phyloP scores from a whole-genome alignment of 139 green algal genomes.

The Micractinium sp. region DNA sequence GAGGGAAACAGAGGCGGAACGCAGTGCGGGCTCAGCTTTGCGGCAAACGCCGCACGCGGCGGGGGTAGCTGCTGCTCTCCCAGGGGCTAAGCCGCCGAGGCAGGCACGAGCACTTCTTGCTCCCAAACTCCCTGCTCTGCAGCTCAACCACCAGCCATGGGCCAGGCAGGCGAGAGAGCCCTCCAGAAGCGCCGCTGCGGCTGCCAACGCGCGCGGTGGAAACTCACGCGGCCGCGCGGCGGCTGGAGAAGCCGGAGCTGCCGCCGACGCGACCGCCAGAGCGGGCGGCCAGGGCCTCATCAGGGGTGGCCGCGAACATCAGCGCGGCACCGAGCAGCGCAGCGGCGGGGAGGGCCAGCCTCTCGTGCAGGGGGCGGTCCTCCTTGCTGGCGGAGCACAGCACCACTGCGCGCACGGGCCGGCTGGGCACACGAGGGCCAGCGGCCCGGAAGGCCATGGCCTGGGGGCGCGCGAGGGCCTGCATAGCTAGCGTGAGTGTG shows the following conservation, averaged over 20 bases:
- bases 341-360: slow-evolving; percentile 35
- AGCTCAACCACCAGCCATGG: too few relatives aligned
- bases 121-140: too few relatives aligned
- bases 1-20: not conserved
- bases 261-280: slow-evolving; percentile 50
- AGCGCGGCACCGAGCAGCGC: slow-evolving; percentile 45
- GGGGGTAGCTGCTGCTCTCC: too few relatives aligned
- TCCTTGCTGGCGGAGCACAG: not conserved
- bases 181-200: too few relatives aligned
- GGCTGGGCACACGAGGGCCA: not conserved
- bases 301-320: slow-evolving; percentile 46
- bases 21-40: too few relatives aligned
- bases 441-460: not conserved
- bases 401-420: not conserved
- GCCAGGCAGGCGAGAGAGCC: too few relatives aligned
- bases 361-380: slow-evolving; percentile 17
- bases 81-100: too few relatives aligned
- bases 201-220: too few relatives aligned
- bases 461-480: not conserved
- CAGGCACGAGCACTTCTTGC: too few relatives aligned
- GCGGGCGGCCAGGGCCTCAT: slow-evolving; percentile 44
- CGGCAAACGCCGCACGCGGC: not conserved
- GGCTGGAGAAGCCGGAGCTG: slow-evolving; percentile 22
- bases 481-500: not conserved
- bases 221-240: not conserved